Conservation (phyloP, 176 grass and related monocot genomes). For the Melocanna baccifera region DNA sequence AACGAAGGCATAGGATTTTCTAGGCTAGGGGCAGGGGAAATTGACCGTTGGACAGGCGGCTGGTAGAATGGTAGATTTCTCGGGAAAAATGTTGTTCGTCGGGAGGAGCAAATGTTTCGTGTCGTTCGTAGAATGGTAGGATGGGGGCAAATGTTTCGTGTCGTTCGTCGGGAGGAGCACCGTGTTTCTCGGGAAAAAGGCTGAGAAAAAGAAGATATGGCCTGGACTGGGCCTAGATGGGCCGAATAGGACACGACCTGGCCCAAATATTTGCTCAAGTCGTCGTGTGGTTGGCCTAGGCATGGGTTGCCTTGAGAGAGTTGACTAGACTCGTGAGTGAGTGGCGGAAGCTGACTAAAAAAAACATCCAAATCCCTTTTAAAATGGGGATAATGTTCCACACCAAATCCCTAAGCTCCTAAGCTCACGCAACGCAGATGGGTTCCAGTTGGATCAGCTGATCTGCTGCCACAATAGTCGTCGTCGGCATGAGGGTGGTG, state of each 20-base stretch:
- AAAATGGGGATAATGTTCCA: not conserved
- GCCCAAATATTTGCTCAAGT: not conserved
- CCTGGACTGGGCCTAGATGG: not conserved
- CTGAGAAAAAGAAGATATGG: not conserved
- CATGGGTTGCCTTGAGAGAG: not conserved
- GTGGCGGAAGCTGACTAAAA: too few species aligned
- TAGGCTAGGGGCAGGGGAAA: not conserved
- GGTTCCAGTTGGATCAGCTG: not conserved
- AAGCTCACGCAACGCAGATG: not conserved
- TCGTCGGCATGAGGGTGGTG: slow-evolving; percentile 49
- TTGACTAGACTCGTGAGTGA: not conserved
- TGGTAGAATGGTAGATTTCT: slow-evolving; percentile 22
- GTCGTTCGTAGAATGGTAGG: too few species aligned
- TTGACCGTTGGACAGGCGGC: slow-evolving; percentile 46
- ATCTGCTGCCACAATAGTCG: not conserved
- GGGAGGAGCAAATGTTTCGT: too few species aligned
- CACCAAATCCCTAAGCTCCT: not conserved
- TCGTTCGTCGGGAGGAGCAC: not conserved
- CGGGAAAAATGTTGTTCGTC: too few species aligned
- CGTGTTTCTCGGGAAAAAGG: not conserved
- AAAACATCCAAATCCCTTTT: not conserved
- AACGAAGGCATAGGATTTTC: slow-evolving; percentile 8
- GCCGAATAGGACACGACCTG: not conserved
- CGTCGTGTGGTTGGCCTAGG: not conserved
- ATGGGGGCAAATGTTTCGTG: too few species aligned